Evolutionary conservation across 306 rosid species (phyloP), one percentile per base, ranked within the genome.

Genomic region (Dryas octopetala): DNA sequence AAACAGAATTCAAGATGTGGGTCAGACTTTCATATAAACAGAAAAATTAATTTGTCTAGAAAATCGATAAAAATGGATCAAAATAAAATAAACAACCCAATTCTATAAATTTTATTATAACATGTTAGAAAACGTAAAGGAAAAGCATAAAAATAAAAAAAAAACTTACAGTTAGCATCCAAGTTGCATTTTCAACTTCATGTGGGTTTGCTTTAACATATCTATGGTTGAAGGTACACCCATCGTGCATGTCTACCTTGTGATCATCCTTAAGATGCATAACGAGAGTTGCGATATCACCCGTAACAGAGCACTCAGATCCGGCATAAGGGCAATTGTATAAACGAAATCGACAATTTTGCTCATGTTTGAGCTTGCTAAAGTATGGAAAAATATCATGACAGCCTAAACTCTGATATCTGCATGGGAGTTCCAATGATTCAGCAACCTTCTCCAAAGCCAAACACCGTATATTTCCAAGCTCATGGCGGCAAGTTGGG

Each of bases 371-470:
- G 44, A 88, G 90, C 85, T 90, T 95, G 73, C 89, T 79, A 76
- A 87, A 90, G 85, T 89, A 92, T 6, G 97, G 89, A 51, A 89
- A 95, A 76, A 89, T 86, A 75, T 89, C 97, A 73, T 83, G 87
- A 83, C 99, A 92, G 44, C 99, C 97, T 66, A 87, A 80, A 78
- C 76, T 85, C 85, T 86, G 97, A 81, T 90, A 95, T 78, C 79
- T 85, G 92, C 97, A 95, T 32, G 96, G 93, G 52, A 95, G 95
- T 77, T 95, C 97, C 74, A 90, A 82, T 1, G 97, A 92, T 79
- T 89, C 93, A 1, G 97, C 99, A 70, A 95, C 91, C 78, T 90
- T 92, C 85, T 95, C 99, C 89, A 95, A 71, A 59, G 99, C 99
- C 93, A 95, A 86, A 77, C 99, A 95, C 80, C 97, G 85, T 68